These are phyloP conservation scores for Tuber melanosporum DNA, from an alignment of 495 filamentous ascomycete genomes.

Conservation along the genomic window DNA sequence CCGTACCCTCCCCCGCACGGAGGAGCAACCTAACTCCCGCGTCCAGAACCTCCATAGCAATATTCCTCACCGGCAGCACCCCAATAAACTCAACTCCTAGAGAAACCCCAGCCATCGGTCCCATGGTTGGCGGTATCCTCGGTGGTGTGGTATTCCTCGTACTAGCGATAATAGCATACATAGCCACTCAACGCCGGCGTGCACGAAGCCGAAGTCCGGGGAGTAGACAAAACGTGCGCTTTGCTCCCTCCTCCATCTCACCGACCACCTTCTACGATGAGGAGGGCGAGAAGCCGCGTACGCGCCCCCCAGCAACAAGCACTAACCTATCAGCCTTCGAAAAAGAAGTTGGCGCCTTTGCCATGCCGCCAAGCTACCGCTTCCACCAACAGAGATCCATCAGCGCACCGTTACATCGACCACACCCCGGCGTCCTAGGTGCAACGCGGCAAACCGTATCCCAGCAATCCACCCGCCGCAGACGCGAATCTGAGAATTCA, in stretches of 20 bases:
- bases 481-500: slow-evolving; percentile 28
- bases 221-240: slow-evolving; percentile 23
- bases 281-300: slow-evolving; percentile 13
- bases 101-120: slow-evolving; percentile 19
- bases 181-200: slow-evolving; percentile 17
- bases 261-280: slow-evolving; percentile 14
- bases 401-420: background rate
- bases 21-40: slow-evolving; percentile 28
- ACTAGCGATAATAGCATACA: slow-evolving; percentile 9
- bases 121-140: slow-evolving; percentile 39
- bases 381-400: background rate
- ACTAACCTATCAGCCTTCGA: slow-evolving; percentile 12
- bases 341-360: slow-evolving; percentile 7
- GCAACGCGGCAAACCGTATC: slow-evolving; percentile 5
- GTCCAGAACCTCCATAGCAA: slow-evolving; percentile 23
- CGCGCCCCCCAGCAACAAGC: background rate
- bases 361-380: background rate
- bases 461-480: slow-evolving; percentile 5
- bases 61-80: slow-evolving; percentile 24
- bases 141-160: slow-evolving; percentile 29
- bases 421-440: background rate
- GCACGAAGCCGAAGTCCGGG: slow-evolving; percentile 8
- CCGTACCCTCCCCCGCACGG: slow-evolving; percentile 24
- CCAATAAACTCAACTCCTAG: background rate
- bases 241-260: slow-evolving; percentile 12